Base-by-base conservation (phyloP, 1,284 basidiomycete species). In the Tetrapyrgos nigripes region DNA sequence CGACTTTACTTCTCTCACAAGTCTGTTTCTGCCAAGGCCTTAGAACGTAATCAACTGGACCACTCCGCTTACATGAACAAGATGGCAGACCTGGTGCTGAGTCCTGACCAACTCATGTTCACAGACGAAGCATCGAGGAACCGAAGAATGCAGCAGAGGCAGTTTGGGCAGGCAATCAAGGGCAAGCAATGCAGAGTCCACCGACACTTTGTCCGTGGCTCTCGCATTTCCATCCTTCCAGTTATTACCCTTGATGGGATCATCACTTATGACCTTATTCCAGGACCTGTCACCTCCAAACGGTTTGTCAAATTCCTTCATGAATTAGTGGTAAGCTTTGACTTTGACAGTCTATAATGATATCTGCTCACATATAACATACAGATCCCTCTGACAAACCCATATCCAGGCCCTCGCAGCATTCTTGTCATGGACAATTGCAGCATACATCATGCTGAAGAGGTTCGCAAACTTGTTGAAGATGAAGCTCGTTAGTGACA, bases 191-290 rank as follows among this genome's bases (percentile, higher is more conserved):
- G 62, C 24, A 59, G 61, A 9, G 14, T 48, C 0, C 64, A 65
- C 17, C 50, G 59, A 28, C 64, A 29, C 3, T 58, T 58, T 64
- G 61, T 71, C 13, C 46, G 50, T 49, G 70, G 68, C 10, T 33
- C 60, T 11, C 44, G 56, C 0, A 69, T 61, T 43, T 50, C 49
- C 23, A 50, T 50, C 23, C 52, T 46, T 8, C 52, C 40, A 46
- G 52, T 40, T 4, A n/a, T 54, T 4, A 67, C 66, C 0, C 35
- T 71, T 4, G 67, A 72, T 61, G 68, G 69, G 0, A 66, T 72
- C 19, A 50, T 70, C 9, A 53, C 67, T 1, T 66, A 70, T 19
- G 52, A 68, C 6, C 63, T 73, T 14, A 54, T 71, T 9, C 63
- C 69, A n/a, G 67, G 68, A 0, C 69, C 67, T 1, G 64, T 71